phyloP scores from a whole-genome alignment of 495 filamentous ascomycete species.

The Aspergillus diversus region DNA sequence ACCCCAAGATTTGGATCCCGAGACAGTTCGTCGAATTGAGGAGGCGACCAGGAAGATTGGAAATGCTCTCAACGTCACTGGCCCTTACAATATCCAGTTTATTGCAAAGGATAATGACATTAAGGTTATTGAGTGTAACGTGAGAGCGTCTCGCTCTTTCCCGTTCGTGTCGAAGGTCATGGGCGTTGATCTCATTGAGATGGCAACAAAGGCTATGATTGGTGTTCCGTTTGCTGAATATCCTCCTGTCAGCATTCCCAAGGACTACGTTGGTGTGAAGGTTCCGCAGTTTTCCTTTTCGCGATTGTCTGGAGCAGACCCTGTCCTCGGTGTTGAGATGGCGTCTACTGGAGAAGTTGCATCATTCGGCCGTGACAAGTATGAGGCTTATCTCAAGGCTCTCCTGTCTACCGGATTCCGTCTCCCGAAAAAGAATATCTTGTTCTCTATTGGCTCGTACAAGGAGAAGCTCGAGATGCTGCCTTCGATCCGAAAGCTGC shows the following conservation, averaged over 20 bases:
- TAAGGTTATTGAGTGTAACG: conserved; percentile 99
- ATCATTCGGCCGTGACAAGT: conserved; percentile 93
- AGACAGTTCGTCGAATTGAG: conserved; percentile 88
- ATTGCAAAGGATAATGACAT: conserved; percentile 99
- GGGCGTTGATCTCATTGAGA: conserved; percentile 97
- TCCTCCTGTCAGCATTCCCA: conserved; percentile 71
- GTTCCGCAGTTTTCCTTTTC: conserved; percentile 99
- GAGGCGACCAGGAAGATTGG: conserved; percentile 96
- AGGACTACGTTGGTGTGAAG: conserved; percentile 92
- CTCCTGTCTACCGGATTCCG: conserved; percentile 94
- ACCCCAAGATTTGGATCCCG: conserved; percentile 88
- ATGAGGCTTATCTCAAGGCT: conserved; percentile 96
- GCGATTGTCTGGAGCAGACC: conserved; percentile 91
- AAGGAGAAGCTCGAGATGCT: conserved; percentile 98
- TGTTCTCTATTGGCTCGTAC: conserved; percentile 94
- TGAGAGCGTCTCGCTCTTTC: conserved; percentile 93
- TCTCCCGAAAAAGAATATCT: conserved; percentile 91
- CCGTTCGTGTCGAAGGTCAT: conserved; percentile 99
- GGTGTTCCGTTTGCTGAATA: conserved; percentile 80
- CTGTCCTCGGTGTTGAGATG: conserved; percentile 98
- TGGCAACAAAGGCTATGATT: conserved; percentile 98
- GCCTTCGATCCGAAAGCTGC: conserved; percentile 85
- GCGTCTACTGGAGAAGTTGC: conserved; percentile 98
- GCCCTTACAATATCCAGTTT: conserved; percentile 98
- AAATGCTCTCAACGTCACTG: conserved; percentile 91